Percentiles rank a stretch among this genome's conserved stretches.
These are phyloP conservation scores for Moelleriella libera DNA, from an alignment of 2,329 filamentous ascomycete species.

Conservation along the genomic window DNA sequence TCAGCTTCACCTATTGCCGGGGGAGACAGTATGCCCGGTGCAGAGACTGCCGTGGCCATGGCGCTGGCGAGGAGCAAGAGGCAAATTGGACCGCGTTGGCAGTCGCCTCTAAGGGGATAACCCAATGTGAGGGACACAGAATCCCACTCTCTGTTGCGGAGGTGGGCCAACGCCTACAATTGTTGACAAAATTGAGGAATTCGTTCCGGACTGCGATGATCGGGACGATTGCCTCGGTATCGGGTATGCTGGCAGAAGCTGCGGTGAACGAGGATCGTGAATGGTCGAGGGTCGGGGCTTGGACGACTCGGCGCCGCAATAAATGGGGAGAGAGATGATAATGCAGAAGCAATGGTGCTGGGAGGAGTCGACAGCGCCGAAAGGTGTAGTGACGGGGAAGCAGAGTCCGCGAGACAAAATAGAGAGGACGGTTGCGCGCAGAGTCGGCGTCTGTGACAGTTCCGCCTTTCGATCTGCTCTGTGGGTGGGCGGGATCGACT, in stretches of 20 bases:
- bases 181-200: no score
- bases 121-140: neutral
- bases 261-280: no score
- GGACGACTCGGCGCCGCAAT: no score
- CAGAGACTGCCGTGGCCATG: constrained; percentile 41
- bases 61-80: constrained; percentile 5
- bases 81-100: constrained; percentile 6
- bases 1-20: constrained; percentile 22
- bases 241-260: no score
- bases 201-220: no score
- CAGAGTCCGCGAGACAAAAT: neutral
- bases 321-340: no score
- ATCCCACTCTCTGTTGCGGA: neutral
- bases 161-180: neutral
- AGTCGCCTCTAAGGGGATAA: neutral
- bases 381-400: neutral
- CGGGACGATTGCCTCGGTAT: no score
- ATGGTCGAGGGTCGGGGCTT: no score
- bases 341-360: no score
- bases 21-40: constrained; percentile 34
- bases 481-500: neutral
- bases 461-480: constrained; percentile 1
- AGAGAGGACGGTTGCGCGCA: neutral
- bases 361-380: no score
- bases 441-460: constrained; percentile 3